A percentile compares a stretch with the other conserved stretches of the same genome.
Evolutionary conservation across 2,329 filamentous ascomycete genomes (phyloP).

Genomic region (Cladosporium velox): DNA sequence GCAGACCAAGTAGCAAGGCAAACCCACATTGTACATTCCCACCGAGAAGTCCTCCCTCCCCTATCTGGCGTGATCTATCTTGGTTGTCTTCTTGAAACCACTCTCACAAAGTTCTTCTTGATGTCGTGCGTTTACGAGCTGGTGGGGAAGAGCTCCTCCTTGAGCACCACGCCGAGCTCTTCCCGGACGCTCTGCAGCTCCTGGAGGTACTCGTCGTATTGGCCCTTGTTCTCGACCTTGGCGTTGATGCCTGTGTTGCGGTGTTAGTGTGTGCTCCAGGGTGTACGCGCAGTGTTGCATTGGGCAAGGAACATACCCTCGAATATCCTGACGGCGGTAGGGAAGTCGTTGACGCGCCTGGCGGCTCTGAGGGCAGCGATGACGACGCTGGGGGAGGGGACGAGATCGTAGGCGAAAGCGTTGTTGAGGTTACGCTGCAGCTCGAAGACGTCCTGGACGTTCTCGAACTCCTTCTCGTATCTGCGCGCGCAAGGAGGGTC

Average conservation of each 20-base stretch:
- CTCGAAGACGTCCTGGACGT: conserved; percentile 98
- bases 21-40: conserved; percentile 21
- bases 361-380: conserved; percentile 90
- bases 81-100: conserved; percentile 15
- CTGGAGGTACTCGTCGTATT: conserved; percentile 95
- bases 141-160: conserved; percentile 84
- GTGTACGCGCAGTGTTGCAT: not conserved
- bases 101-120: not conserved
- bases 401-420: conserved; percentile 99
- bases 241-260: conserved; percentile 79
- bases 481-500: conserved; percentile 51
- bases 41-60: not conserved
- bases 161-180: conserved; percentile 87
- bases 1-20: not conserved
- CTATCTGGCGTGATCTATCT: conserved; percentile 21
- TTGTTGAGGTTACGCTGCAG: conserved; percentile 98
- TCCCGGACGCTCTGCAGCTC: conserved; percentile 90
- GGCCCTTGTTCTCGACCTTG: conserved; percentile 97
- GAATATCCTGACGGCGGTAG: conserved; percentile 96
- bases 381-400: conserved; percentile 89
- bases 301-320: conserved; percentile 68
- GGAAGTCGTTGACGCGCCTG: conserved; percentile 95
- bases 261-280: conserved; percentile 7
- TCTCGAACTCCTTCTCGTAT: conserved; percentile 99
- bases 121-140: conserved; percentile 9